Evolutionary conservation across 129 eudicot genomes (phyloP), one percentile per base, ranked within the genome.

Genomic region (Logfia minima): DNA sequence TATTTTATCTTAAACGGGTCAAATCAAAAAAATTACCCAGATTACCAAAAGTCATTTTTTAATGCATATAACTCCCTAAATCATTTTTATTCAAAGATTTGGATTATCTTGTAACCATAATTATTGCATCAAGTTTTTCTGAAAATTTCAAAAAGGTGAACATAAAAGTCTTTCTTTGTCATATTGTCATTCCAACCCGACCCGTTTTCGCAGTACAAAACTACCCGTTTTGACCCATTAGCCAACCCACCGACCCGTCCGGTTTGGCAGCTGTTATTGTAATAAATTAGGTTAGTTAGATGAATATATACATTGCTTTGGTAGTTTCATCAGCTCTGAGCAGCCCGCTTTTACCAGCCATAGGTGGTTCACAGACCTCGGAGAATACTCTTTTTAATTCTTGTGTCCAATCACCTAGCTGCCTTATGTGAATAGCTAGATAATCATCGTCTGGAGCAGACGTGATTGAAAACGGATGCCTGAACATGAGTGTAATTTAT

Each of bases 391-490:
- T 85, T 80, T 87, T 88, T 63, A 94, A 85, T 74, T 94, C 96
- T 67, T 86, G 96, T 16, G 99, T 94, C 99, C 99, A 94, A 80
- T 94, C 99, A 11, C 99, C 99, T 68, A 94, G 84, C 79, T 89
- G 90, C 59, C 99, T 86, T 72, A 94, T 86, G 83, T 94, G 97
- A 85, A 94, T 83, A 73, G 96, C 89, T 41, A 94, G 88, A 81
- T 81, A 94, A 68, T 91, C 97, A 75, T 94, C 99, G 2, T 87
- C 96, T 48, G 99, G 99, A 63, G 99, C 97, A 16, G 99, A 94
- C 11, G 99, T 94, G 16, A 94, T 89, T 9, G 99, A 94, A 85
- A 94, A 94, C 0, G 99, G 99, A 86, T 94, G 99, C 99, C 98
- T 94, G 79, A 13, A 65, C 34, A 55, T 19, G n/a, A 68, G 32